These are phyloP conservation scores for Aspergillus novoparasiticus DNA, from an alignment of 2,329 filamentous ascomycete species.

Conservation along the genomic window DNA sequence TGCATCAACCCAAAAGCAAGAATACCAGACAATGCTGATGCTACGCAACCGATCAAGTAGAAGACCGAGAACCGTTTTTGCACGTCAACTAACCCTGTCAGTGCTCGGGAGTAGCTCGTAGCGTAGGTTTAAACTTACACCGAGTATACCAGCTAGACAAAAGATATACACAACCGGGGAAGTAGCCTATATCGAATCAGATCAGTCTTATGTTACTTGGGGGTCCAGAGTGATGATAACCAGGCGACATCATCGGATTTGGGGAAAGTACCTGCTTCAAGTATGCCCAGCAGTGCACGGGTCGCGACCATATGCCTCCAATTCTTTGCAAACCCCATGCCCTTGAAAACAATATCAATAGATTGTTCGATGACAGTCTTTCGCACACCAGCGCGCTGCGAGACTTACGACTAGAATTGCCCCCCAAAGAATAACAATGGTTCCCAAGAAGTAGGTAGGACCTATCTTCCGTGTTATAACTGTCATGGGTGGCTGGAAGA, in stretches of 20 bases:
- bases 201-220: background rate
- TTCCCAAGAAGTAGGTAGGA: slow-evolving; percentile 27
- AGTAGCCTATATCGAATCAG: slow-evolving; percentile 53
- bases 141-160: slow-evolving; percentile 71
- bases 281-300: slow-evolving; percentile 27
- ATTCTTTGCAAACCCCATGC: slow-evolving; percentile 28
- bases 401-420: slow-evolving; percentile 28
- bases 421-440: slow-evolving; percentile 33
- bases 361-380: background rate
- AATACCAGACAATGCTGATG: slow-evolving; percentile 52
- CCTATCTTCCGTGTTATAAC: slow-evolving; percentile 33
- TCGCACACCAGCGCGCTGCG: too few relatives aligned
- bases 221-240: too few relatives aligned
- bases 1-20: slow-evolving; percentile 46
- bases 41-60: slow-evolving; percentile 52
- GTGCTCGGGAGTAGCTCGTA: background rate
- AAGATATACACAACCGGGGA: slow-evolving; percentile 70
- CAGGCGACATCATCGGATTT: slow-evolving; percentile 22
- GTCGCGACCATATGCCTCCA: slow-evolving; percentile 29
- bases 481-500: slow-evolving; percentile 34
- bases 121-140: slow-evolving; percentile 21
- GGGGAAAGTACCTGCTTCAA: slow-evolving; percentile 62
- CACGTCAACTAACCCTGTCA: slow-evolving; percentile 27
- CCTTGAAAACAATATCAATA: background rate
- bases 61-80: slow-evolving; percentile 45